A percentile compares a stretch with the other conserved stretches of the same genome.
These are phyloP conservation scores for Clausena lansium DNA, from an alignment of 345 rosid species.

Conservation along the genomic window DNA sequence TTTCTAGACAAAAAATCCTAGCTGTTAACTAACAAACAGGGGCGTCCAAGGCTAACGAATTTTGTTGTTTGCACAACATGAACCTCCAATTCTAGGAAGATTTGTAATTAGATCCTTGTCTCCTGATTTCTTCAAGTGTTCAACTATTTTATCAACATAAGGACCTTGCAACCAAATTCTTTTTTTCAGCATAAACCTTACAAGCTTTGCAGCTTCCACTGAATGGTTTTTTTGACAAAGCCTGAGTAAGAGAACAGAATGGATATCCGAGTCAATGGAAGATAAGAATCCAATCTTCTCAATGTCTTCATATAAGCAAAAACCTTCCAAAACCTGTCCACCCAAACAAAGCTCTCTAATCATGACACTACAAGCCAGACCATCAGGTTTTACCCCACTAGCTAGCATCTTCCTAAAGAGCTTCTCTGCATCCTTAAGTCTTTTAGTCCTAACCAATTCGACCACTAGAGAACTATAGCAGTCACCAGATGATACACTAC, in stretches of 20 bases:
- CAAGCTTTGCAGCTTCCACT: constrained; percentile 64
- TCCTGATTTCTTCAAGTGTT: constrained; percentile 42
- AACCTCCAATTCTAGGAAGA: constrained; percentile 26
- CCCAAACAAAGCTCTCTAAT: constrained; percentile 54
- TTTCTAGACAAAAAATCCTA: neutral
- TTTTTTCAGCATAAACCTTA: constrained; percentile 49
- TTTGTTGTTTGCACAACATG: constrained; percentile 7
- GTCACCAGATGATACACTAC: constrained; percentile 55
- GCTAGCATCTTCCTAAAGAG: constrained; percentile 49
- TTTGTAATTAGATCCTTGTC: constrained; percentile 38
- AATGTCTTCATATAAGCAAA: constrained; percentile 46
- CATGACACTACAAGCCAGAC: constrained; percentile 63
- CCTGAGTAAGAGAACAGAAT: constrained; percentile 49
- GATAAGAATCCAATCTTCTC: constrained; percentile 42
- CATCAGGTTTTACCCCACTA: constrained; percentile 58
- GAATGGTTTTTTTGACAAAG: constrained; percentile 44
- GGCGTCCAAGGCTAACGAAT: neutral
- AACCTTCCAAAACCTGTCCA: constrained; percentile 57
- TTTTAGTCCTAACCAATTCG: constrained; percentile 47
- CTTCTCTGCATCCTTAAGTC: constrained; percentile 54
- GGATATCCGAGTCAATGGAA: constrained; percentile 61
- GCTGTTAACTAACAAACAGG: neutral
- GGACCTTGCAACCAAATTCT: constrained; percentile 38
- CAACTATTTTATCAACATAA: constrained; percentile 35
- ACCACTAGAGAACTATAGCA: constrained; percentile 65